Conservation (phyloP, 2,329 filamentous ascomycete species). For the Calcarisporium arbuscula region DNA sequence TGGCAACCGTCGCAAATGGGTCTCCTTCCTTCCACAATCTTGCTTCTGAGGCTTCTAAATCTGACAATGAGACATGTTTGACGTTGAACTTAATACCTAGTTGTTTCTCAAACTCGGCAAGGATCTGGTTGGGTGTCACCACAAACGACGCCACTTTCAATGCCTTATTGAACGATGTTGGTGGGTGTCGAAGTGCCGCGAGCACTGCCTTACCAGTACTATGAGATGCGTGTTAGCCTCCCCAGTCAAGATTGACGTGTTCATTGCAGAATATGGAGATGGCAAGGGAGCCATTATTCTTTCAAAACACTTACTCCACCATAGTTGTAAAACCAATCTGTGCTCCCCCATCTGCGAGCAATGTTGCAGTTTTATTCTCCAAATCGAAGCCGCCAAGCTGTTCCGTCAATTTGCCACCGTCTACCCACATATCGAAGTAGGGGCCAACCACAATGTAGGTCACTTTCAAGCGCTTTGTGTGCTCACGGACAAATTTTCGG, state of each 20-base stretch:
- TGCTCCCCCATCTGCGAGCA: slow-evolving; percentile 57
- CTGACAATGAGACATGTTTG: slow-evolving; percentile 37
- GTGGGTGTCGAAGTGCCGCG: slow-evolving; percentile 52
- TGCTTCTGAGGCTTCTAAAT: slow-evolving; percentile 50
- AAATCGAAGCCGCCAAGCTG: slow-evolving; percentile 52
- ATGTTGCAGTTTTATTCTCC: slow-evolving; percentile 46
- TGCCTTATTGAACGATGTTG: slow-evolving; percentile 45
- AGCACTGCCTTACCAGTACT: slow-evolving; percentile 63
- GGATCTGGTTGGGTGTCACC: slow-evolving; percentile 53
- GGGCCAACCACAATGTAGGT: slow-evolving; percentile 67
- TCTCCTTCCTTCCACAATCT: slow-evolving; percentile 49
- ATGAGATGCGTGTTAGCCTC: slow-evolving; percentile 1
- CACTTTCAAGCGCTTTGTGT: slow-evolving; percentile 47
- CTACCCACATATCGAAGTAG: slow-evolving; percentile 53
- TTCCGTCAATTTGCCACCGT: background rate
- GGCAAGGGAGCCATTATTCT: too few relatives aligned
- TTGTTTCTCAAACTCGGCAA: slow-evolving; percentile 63
- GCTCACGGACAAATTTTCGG: slow-evolving; percentile 50
- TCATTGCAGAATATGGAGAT: too few relatives aligned
- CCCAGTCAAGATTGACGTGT: too few relatives aligned
- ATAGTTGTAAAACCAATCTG: slow-evolving; percentile 64
- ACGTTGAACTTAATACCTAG: slow-evolving; percentile 42
- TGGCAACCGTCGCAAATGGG: slow-evolving; percentile 48
- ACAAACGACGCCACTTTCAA: slow-evolving; percentile 69
- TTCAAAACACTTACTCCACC: slow-evolving; percentile 57